phyloP scores from a whole-genome alignment of 306 rosid species.

The Lathyrus tuberosus region DNA sequence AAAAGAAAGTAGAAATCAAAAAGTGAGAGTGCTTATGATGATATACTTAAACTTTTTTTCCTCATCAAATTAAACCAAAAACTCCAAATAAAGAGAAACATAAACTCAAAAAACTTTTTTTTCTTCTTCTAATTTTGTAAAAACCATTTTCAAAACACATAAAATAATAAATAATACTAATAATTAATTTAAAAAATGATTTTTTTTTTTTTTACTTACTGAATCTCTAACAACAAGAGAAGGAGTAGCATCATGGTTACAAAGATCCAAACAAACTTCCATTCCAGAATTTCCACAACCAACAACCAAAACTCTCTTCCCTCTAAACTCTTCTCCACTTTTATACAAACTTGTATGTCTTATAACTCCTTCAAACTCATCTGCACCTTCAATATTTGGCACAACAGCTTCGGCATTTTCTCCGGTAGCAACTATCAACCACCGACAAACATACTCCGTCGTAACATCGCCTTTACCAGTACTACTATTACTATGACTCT shows the following conservation, averaged over 20 bases:
- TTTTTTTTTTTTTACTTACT: slow-evolving; percentile 41
- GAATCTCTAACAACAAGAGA: slow-evolving; percentile 78
- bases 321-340: slow-evolving; percentile 65
- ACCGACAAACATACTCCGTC: slow-evolving; percentile 61
- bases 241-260: slow-evolving; percentile 71
- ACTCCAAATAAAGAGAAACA: slow-evolving; percentile 43
- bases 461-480: background rate
- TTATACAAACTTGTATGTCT: slow-evolving; percentile 75
- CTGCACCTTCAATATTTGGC: slow-evolving; percentile 60
- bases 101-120: background rate
- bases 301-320: slow-evolving; percentile 74
- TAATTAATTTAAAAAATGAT: background rate
- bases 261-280: slow-evolving; percentile 93
- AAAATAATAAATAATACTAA: background rate
- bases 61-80: slow-evolving; percentile 21
- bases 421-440: slow-evolving; percentile 85
- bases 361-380: slow-evolving; percentile 55
- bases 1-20: slow-evolving; percentile 23
- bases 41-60: slow-evolving; percentile 1
- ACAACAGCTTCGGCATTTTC: slow-evolving; percentile 85
- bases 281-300: slow-evolving; percentile 97
- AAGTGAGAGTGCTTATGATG: background rate
- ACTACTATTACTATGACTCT: background rate
- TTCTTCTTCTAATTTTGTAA: background rate
- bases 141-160: slow-evolving; percentile 5